Evolutionary conservation across 208 protist species (phyloP).

Genomic region (Acanthamoeba culbertsoni): DNA sequence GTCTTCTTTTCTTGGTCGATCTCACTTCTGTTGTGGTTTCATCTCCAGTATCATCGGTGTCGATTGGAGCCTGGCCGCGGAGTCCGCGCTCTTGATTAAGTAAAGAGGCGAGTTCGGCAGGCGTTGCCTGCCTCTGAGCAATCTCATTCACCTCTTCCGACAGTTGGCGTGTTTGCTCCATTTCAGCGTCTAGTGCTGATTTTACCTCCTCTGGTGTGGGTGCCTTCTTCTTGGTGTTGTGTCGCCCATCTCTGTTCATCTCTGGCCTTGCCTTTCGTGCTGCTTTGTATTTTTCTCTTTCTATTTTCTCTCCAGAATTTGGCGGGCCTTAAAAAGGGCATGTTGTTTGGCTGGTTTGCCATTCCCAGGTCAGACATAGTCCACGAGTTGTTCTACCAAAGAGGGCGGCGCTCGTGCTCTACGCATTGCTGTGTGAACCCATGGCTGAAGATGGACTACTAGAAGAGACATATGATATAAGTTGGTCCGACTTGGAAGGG

Average conservation of each 20-base stretch:
- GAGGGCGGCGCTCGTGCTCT: too few species aligned
- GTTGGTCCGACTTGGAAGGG: background rate
- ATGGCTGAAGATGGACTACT: background rate
- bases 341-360: too few species aligned
- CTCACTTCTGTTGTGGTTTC: too few species aligned
- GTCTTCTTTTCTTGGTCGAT: too few species aligned
- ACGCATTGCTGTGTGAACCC: too few species aligned
- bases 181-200: background rate
- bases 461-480: background rate
- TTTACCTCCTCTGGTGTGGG: background rate
- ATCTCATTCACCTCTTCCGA: background rate
- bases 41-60: too few species aligned
- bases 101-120: background rate
- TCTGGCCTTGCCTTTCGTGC: background rate
- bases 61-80: background rate
- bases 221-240: background rate
- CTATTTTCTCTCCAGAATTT: background rate
- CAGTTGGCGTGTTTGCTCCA: background rate
- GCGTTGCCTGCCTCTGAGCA: background rate
- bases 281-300: background rate
- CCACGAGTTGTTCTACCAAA: too few species aligned
- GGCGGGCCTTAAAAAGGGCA: too few species aligned
- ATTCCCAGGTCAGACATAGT: too few species aligned
- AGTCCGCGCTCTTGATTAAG: background rate
- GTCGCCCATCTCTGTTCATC: background rate